Conservation (phyloP, 2,329 filamentous ascomycete species). For the Neoscytalidium dimidiatum region DNA sequence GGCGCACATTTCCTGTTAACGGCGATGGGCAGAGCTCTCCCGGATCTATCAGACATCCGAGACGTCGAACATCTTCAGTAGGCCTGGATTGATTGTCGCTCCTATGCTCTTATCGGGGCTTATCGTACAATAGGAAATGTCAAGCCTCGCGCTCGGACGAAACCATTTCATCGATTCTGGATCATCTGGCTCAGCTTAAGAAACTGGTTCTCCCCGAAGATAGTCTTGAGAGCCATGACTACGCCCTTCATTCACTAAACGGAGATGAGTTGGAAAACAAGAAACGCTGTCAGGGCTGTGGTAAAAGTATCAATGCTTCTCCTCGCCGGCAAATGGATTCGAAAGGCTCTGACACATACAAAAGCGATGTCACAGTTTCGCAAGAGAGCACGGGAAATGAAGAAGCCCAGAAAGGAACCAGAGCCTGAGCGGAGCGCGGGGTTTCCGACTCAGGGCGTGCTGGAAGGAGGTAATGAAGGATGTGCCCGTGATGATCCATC, state of each 20-base stretch:
- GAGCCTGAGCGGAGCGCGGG: background rate
- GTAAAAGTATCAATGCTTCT: too few species aligned
- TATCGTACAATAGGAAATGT: background rate
- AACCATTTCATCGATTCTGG: background rate
- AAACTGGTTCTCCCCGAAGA: background rate
- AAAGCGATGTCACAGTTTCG: background rate
- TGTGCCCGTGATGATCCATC: background rate
- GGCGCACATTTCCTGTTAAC: background rate
- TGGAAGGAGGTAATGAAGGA: background rate
- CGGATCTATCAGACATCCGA: too few species aligned
- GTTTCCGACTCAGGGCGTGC: background rate
- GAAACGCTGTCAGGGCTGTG: slow-evolving; percentile 22
- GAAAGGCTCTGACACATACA: background rate
- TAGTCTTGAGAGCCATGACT: slow-evolving; percentile 19
- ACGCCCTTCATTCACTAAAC: slow-evolving; percentile 18
- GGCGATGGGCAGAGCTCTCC: too few species aligned
- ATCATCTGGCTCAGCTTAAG: background rate
- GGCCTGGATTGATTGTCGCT: background rate
- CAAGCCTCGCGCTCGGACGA: background rate
- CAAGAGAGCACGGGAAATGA: background rate
- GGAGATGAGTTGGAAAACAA: slow-evolving; percentile 22
- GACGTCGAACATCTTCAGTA: background rate
- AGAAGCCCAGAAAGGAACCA: background rate
- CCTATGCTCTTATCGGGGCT: background rate
- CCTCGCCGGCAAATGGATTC: too few species aligned